phyloP scores from a whole-genome alignment of 306 rosid species.

The Vicia faba region DNA sequence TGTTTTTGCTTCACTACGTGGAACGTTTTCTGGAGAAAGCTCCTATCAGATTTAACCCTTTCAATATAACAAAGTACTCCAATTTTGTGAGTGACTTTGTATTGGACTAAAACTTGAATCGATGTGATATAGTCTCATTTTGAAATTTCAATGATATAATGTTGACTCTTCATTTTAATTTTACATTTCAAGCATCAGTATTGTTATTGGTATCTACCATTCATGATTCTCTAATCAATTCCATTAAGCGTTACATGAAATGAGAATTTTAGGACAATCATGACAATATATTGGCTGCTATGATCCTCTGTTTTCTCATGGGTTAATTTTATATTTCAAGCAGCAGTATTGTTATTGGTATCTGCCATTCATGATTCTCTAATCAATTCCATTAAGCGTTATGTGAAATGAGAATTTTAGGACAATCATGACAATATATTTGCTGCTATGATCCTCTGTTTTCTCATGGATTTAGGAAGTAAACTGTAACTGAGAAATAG shows the following conservation, averaged over 20 bases:
- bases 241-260: not conserved
- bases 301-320: slow-evolving; percentile 21
- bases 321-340: slow-evolving; percentile 7
- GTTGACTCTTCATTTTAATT: slow-evolving; percentile 20
- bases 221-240: slow-evolving; percentile 24
- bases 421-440: slow-evolving; percentile 6
- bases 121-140: slow-evolving; percentile 5
- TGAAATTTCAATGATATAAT: slow-evolving; percentile 10
- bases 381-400: slow-evolving; percentile 16
- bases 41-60: slow-evolving; percentile 61
- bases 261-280: not conserved
- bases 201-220: slow-evolving; percentile 25
- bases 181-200: not conserved
- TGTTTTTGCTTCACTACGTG: slow-evolving; percentile 83
- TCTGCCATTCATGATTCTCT: slow-evolving; percentile 26
- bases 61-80: slow-evolving; percentile 52
- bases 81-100: slow-evolving; percentile 60
- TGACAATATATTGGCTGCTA: slow-evolving; percentile 23
- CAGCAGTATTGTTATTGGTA: slow-evolving; percentile 7
- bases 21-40: slow-evolving; percentile 71
- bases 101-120: slow-evolving; percentile 22
- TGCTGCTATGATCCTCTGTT: slow-evolving; percentile 26
- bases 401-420: not conserved
- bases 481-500: slow-evolving; percentile 3
- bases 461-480: slow-evolving; percentile 22